Evolutionary conservation across 306 rosid species (phyloP), one percentile per base, ranked within the genome.

Genomic region (Ceratonia siliqua): DNA sequence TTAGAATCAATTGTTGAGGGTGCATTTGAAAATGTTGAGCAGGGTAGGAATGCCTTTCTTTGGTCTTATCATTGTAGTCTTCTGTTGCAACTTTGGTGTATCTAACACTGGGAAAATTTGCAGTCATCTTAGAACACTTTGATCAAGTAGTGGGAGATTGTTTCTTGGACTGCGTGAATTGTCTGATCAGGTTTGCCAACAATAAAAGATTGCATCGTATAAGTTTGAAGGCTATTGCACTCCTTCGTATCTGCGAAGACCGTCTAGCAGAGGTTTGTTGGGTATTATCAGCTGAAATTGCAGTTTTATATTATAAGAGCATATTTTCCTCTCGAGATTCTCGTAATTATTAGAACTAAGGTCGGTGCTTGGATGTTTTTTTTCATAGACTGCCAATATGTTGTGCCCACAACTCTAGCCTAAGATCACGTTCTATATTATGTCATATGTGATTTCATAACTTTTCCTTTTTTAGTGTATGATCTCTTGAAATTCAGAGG

Each of bases 11-110:
- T 95, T 79, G 96, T 95, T 58, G 99, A 95, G 79, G 89, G 96
- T 86, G 98, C 99, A 84, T 95, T 95, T 81, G 99, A 95, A 83
- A 95, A 95, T 79, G 99, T 92, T 62, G 99, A 95, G 82, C 99
- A 95, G 83, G 97, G 99, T 92, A 85, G 56, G 82, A 75, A 70
- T 72, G 45, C 68, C 22, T 55, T 63, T 75, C 78, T 74, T 77
- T 75, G 46, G 35, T 42, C 56, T 70, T 50, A 48, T 67, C 57
- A 25, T 70, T 82, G 22, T 76, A 61, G 27, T 43, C 71, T 62
- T 82, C 53, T 36, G 74, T 69, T 79, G 72, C 53, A 65, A 30
- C 49, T 43, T 42, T 61, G 69, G 77, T 72, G 67, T 78, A 70
- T 82, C 92, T 94, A 77, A 88, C 82, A 45, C 63, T 17, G n/a